Evolutionary conservation across 805 yeast species (phyloP).

Genomic region (Yarrowia deformans): DNA sequence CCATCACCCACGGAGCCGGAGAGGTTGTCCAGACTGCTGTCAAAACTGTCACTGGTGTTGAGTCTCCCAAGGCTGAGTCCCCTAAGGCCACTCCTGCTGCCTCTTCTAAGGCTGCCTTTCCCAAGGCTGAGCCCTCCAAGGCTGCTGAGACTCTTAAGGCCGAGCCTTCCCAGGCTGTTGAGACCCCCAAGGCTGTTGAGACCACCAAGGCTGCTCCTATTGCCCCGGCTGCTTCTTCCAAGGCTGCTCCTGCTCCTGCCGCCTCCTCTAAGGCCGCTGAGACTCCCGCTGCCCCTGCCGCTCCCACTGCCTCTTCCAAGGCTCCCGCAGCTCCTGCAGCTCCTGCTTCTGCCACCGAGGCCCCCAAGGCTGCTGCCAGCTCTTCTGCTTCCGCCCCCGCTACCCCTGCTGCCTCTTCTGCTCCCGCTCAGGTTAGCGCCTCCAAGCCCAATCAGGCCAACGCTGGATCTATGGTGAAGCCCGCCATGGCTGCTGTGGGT

Average conservation of each 20-base stretch:
- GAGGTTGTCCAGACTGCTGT: slow-evolving; percentile 6
- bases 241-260: background rate
- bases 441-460: slow-evolving; percentile 1
- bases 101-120: background rate
- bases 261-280: background rate
- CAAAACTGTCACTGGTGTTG: background rate
- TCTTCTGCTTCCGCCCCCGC: background rate
- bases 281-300: background rate
- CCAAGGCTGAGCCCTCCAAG: background rate
- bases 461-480: slow-evolving; percentile 1
- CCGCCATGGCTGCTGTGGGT: slow-evolving; percentile 9
- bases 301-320: background rate
- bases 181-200: no score
- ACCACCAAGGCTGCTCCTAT: background rate
- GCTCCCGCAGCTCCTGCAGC: background rate
- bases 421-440: background rate
- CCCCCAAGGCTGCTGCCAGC: background rate
- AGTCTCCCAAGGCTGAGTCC: background rate
- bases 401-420: background rate
- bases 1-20: background rate
- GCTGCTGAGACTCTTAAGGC: background rate
- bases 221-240: background rate
- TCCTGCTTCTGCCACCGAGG: background rate
- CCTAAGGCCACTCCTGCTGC: background rate
- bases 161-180: no score